Percentiles rank a stretch among this genome's conserved stretches.
Evolutionary conservation across 2,329 filamentous ascomycete species (phyloP).

Genomic region (Parastagonospora nodorum): DNA sequence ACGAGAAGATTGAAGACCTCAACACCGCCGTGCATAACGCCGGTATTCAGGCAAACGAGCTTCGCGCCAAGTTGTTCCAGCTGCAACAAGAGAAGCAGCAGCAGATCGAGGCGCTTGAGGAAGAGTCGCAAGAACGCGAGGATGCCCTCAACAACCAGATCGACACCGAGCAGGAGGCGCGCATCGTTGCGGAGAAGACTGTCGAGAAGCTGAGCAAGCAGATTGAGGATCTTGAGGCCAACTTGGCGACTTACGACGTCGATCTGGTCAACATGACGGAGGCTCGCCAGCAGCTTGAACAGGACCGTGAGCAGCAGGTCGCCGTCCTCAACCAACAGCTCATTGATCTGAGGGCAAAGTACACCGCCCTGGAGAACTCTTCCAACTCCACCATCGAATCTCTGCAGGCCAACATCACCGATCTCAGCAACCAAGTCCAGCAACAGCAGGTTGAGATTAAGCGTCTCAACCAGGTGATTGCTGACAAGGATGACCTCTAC

Average conservation of each 20-base stretch:
- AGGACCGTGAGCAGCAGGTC: slow-evolving; percentile 41
- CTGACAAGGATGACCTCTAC: slow-evolving; percentile 31
- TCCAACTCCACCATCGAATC: slow-evolving; percentile 38
- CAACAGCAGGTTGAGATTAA: slow-evolving; percentile 47
- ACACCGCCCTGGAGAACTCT: slow-evolving; percentile 36
- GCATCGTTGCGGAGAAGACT: slow-evolving; percentile 46
- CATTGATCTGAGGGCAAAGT: slow-evolving; percentile 36
- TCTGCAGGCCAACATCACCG: slow-evolving; percentile 46
- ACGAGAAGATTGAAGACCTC: slow-evolving; percentile 48
- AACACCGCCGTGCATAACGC: slow-evolving; percentile 46
- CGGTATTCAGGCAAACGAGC: slow-evolving; percentile 54
- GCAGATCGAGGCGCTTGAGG: slow-evolving; percentile 46
- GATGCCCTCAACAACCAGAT: slow-evolving; percentile 47
- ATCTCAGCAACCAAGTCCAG: slow-evolving; percentile 48
- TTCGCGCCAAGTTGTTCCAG: slow-evolving; percentile 55
- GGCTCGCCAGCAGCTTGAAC: slow-evolving; percentile 39
- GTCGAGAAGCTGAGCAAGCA: slow-evolving; percentile 39
- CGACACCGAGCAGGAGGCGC: slow-evolving; percentile 44
- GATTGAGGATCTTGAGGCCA: slow-evolving; percentile 41
- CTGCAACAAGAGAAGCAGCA: slow-evolving; percentile 50
- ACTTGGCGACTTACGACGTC: slow-evolving; percentile 34
- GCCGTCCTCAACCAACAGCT: slow-evolving; percentile 43
- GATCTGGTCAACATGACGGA: slow-evolving; percentile 29
- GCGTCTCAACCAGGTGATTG: slow-evolving; percentile 34
- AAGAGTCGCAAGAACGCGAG: slow-evolving; percentile 46